Evolutionary conservation across 495 filamentous ascomycete species (phyloP).

Genomic region (Aspergillus campestris): DNA sequence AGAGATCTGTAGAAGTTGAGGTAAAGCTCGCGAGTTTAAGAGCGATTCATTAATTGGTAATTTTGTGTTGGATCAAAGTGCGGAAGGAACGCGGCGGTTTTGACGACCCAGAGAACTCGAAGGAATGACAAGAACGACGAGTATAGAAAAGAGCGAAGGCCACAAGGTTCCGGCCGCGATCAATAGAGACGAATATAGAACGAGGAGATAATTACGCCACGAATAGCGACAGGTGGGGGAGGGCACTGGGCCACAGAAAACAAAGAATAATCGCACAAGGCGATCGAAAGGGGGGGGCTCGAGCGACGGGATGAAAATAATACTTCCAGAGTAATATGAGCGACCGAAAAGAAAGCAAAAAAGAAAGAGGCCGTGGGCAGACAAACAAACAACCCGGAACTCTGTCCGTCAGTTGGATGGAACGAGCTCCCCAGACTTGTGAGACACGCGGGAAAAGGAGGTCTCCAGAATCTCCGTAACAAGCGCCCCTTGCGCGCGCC

Average conservation of each 20-base stretch:
- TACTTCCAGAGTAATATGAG: slow-evolving; percentile 26
- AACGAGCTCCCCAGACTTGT: slow-evolving; percentile 26
- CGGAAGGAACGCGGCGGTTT: too few relatives aligned
- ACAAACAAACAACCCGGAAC: slow-evolving; percentile 10
- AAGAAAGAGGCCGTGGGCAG: slow-evolving; percentile 8
- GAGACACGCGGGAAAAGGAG: slow-evolving; percentile 28
- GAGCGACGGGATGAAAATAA: slow-evolving; percentile 13
- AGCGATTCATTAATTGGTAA: slow-evolving; percentile 1
- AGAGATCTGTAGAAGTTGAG: not conserved
- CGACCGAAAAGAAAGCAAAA: slow-evolving; percentile 12
- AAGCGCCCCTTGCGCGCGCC: slow-evolving; percentile 40
- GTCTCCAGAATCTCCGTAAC: slow-evolving; percentile 16
- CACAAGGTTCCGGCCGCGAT: too few relatives aligned
- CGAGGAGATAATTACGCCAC: slow-evolving; percentile 5
- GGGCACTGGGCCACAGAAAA: slow-evolving; percentile 9
- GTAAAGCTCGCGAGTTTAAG: slow-evolving; percentile 1
- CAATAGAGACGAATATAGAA: too few relatives aligned
- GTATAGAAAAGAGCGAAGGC: too few relatives aligned
- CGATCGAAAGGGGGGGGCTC: slow-evolving; percentile 4
- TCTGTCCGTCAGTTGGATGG: slow-evolving; percentile 5
- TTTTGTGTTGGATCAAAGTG: too few relatives aligned
- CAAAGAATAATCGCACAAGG: too few relatives aligned
- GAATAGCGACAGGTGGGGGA: slow-evolving; percentile 22
- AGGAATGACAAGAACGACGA: slow-evolving; percentile 1
- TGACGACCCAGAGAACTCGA: not conserved